A percentile compares a stretch with the other conserved stretches of the same genome.
These are phyloP conservation scores for Mortierella sp. DNA, from an alignment of 371 early-diverging fungal genomes.

Conservation along the genomic window DNA sequence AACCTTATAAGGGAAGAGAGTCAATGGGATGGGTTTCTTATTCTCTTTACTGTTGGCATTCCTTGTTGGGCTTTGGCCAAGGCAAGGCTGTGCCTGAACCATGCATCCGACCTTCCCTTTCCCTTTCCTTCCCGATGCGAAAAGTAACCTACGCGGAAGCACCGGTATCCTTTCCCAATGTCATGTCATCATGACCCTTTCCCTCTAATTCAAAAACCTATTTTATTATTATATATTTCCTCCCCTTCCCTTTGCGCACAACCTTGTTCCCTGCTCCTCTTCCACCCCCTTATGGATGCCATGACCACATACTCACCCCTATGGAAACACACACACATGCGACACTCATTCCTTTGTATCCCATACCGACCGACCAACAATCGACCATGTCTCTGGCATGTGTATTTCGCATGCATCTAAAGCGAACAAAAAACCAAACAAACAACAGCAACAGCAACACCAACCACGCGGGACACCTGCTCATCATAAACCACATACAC, in stretches of 20 bases:
- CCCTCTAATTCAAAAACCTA: too few relatives aligned
- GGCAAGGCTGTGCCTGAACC: slow-evolving; percentile 11
- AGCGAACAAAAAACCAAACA: neutral
- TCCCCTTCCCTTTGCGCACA: neutral
- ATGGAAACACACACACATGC: neutral
- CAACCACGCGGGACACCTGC: slow-evolving; percentile 8
- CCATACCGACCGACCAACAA: neutral
- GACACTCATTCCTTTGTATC: slow-evolving; percentile 1
- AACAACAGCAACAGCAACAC: too few relatives aligned
- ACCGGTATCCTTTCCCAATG: too few relatives aligned
- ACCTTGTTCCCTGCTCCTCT: neutral
- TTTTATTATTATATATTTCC: too few relatives aligned
- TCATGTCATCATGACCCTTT: too few relatives aligned
- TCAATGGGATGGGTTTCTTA: too few relatives aligned
- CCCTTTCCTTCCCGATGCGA: neutral
- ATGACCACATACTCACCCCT: slow-evolving; percentile 11
- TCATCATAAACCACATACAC: neutral
- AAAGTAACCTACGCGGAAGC: too few relatives aligned
- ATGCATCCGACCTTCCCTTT: neutral
- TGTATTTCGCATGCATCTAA: neutral
- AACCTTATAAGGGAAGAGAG: neutral
- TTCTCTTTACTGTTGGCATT: neutral
- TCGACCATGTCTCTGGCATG: slow-evolving; percentile 1
- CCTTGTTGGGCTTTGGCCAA: neutral
- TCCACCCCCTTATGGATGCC: neutral